phyloP scores from a whole-genome alignment of 116 monocot species.

The Papilionanthe hybrid region DNA sequence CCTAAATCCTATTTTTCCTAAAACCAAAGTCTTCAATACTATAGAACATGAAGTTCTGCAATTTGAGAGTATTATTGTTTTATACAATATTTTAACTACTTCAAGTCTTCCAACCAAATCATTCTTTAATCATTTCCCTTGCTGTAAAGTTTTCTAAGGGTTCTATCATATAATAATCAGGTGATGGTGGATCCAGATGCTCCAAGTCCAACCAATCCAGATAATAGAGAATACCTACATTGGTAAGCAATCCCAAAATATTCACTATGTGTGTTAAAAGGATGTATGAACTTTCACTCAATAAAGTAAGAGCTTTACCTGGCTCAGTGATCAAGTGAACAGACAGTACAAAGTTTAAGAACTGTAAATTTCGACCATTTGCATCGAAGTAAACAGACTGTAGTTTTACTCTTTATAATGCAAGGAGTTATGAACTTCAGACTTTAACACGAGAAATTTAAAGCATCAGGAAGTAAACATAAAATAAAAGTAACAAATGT shows the following conservation, averaged over 20 bases:
- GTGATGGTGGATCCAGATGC: constrained; percentile 55
- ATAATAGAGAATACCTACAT: constrained; percentile 40
- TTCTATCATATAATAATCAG: constrained; percentile 10
- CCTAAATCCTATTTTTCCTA: no score
- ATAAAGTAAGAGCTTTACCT: not conserved
- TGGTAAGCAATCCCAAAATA: constrained; percentile 24
- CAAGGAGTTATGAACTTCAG: no score
- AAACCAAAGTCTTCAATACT: no score
- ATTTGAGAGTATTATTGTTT: no score
- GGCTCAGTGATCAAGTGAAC: not conserved
- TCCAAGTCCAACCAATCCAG: constrained; percentile 50
- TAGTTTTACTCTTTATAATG: no score
- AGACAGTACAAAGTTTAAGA: not conserved
- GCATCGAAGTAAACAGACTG: not conserved
- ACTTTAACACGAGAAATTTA: not conserved
- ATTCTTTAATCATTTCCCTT: not conserved
- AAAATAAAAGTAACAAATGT: not conserved
- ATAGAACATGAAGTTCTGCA: no score
- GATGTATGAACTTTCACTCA: not conserved
- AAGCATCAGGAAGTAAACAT: not conserved
- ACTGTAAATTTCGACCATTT: not conserved
- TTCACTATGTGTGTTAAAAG: not conserved
- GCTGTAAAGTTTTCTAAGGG: not conserved
- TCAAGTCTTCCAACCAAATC: no score
- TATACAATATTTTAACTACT: no score